Evolutionary conservation across 1,284 basidiomycete genomes (phyloP).

Genomic region (Cryptococcus sp.): DNA sequence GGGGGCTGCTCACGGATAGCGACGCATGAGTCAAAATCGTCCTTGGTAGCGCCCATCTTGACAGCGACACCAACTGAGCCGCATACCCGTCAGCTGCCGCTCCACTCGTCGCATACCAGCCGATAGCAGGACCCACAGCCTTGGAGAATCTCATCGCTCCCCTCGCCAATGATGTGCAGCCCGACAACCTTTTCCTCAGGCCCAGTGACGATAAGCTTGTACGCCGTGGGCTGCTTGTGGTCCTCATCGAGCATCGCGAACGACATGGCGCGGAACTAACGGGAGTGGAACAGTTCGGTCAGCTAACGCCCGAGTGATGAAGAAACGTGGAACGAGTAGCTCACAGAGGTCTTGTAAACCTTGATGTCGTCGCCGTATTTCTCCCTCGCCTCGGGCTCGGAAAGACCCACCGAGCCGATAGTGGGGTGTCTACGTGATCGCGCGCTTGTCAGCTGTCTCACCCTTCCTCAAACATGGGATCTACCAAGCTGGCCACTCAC

Average conservation of each 20-base stretch:
- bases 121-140: conserved; percentile 57
- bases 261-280: conserved; percentile 71
- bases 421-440: conserved; percentile 68
- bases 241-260: conserved; percentile 79
- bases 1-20: conserved; percentile 62
- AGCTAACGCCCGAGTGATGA: too few species aligned
- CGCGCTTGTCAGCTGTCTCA: conserved; percentile 4
- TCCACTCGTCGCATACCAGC: neutral
- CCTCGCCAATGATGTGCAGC: conserved; percentile 84
- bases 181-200: conserved; percentile 92
- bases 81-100: neutral
- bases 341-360: conserved; percentile 67
- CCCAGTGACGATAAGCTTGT: conserved; percentile 85
- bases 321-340: conserved; percentile 6
- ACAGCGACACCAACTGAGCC: conserved; percentile 71
- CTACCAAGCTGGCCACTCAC: conserved; percentile 53
- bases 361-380: conserved; percentile 85
- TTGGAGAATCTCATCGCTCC: conserved; percentile 89
- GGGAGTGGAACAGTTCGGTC: neutral
- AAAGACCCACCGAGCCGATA: conserved; percentile 86
- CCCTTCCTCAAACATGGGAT: neutral
- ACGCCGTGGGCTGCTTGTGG: conserved; percentile 88
- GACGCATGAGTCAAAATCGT: conserved; percentile 81
- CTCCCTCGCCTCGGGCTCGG: conserved; percentile 81
- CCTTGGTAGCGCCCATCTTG: conserved; percentile 88